Evolutionary conservation across 164 flowering plant species (phyloP), one percentile per base, ranked within the genome.

Genomic region (Nymphaea thermarum): DNA sequence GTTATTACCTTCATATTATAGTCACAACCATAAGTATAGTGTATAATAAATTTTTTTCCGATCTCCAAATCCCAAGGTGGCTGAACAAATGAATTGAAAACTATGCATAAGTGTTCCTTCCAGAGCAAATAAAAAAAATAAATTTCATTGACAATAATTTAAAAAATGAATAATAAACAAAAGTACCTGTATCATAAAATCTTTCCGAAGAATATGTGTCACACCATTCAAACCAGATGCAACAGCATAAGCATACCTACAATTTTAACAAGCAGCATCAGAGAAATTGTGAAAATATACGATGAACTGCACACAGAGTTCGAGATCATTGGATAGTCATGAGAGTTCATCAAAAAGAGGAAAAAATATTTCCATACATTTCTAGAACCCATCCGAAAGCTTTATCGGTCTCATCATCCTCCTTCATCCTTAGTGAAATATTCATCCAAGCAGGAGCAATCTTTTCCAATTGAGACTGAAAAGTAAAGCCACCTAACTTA

Each of bases 401-500:
- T 69, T 86, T 81, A 76, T 92, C 99, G 43, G 97, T 81, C 80
- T 92, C 96, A 3, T 86, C 81, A 63, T 95, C 98, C 65, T 85
- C 79, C 73, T 95, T 95, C 99, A 95, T 92, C 62, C 69, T 76
- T 74, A 95, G 70, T 16, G 99, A 95, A 65, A 92, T 76, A 83
- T 95, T 90, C 93, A 92, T 84, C 98, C 99, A 95, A 17, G 98
- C 90, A 17, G 98, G 96, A 4, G 99, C 93, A 72, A 95, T 87
- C 78, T 86, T 85, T 75, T 84, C 87, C 75, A 95, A 77, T 72
- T 81, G 44, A 43, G 77, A 73, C 95, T 88, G 82, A 36, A 73
- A 63, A 5, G 66, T 5, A 66, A 14, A 66, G 62, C 42, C 64
- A 12, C 25, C 64, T 12, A 17, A 17, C 8, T 41, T 17, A 4